phyloP scores from a whole-genome alignment of 441 rosid genomes.

The Populus hybrid region DNA sequence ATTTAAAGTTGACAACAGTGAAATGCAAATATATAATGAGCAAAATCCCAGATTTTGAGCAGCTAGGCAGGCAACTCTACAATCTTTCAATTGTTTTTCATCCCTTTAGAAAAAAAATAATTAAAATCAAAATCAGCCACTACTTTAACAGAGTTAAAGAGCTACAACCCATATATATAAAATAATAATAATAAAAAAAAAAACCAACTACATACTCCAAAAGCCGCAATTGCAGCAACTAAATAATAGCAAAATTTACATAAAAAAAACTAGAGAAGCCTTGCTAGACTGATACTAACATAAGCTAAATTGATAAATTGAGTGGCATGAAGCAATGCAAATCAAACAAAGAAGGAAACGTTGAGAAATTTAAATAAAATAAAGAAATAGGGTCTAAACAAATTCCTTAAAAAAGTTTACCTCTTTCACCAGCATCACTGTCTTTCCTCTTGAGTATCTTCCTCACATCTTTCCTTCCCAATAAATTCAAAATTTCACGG shows the following conservation, averaged over 20 bases:
- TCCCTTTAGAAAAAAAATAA: no score
- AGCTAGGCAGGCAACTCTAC: no score
- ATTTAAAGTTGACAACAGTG: background rate
- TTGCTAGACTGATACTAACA: background rate
- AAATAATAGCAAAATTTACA: no score
- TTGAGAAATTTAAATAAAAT: background rate
- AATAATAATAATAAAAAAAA: no score
- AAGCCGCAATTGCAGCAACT: no score
- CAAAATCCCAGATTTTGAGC: background rate
- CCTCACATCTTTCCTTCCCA: slow-evolving; percentile 59
- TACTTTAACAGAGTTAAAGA: background rate
- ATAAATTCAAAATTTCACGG: slow-evolving; percentile 52
- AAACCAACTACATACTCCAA: no score
- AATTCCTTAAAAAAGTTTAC: slow-evolving; percentile 20
- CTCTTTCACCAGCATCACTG: slow-evolving; percentile 80
- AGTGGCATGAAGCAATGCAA: background rate
- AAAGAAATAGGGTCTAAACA: background rate
- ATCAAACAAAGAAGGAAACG: background rate
- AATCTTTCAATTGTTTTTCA: no score
- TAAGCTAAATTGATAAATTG: background rate
- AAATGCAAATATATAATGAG: background rate
- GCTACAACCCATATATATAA: background rate
- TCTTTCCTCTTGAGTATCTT: slow-evolving; percentile 86
- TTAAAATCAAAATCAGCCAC: background rate
- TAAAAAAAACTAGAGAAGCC: background rate